These are phyloP conservation scores for Xylaria sp. DNA, from an alignment of 2,329 filamentous ascomycete genomes.

Conservation along the genomic window DNA sequence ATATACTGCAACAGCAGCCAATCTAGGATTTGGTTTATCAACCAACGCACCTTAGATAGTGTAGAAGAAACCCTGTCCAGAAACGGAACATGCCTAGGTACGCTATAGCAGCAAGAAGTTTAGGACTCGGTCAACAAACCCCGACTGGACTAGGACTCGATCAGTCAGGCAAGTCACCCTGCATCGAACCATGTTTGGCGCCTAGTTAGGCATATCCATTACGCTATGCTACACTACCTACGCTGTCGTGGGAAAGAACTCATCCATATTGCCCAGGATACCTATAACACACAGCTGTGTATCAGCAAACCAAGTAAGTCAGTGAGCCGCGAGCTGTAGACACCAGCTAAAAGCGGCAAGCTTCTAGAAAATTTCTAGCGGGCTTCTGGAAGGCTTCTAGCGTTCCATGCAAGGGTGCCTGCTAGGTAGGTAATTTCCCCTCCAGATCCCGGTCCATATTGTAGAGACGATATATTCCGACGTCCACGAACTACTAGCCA, in stretches of 20 bases:
- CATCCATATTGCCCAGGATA: background rate
- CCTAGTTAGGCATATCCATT: background rate
- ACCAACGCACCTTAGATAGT: background rate
- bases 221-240: background rate
- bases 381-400: background rate
- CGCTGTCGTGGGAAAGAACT: background rate
- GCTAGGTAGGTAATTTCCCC: background rate
- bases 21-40: background rate
- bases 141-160: too few relatives aligned
- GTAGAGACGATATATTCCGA: background rate
- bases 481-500: background rate
- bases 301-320: background rate
- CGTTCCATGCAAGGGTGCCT: background rate
- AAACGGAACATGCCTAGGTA: background rate
- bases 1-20: background rate
- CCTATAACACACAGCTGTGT: background rate
- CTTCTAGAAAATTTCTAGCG: slow-evolving; percentile 10
- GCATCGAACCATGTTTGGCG: background rate
- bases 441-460: background rate
- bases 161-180: background rate
- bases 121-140: background rate
- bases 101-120: background rate
- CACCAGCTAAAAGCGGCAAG: slow-evolving; percentile 3
- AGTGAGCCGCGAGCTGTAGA: slow-evolving; percentile 5
- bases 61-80: background rate